A percentile compares a stretch with the other conserved stretches of the same genome.
Evolutionary conservation across 345 rosid species (phyloP).

Genomic region (Sisymbrium irio): DNA sequence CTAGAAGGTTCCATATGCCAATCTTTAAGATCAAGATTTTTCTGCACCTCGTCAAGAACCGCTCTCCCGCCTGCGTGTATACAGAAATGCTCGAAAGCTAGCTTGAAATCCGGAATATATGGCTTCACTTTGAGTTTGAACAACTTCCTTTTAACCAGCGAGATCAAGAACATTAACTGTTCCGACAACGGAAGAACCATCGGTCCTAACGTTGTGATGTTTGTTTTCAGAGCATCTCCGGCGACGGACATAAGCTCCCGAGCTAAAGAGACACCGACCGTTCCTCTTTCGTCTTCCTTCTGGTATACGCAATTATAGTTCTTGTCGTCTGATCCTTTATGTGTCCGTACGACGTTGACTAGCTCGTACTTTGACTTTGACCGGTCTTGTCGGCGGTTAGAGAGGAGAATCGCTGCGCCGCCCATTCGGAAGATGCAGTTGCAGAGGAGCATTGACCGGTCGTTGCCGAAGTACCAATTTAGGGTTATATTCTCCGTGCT

Average conservation of each 20-base stretch:
- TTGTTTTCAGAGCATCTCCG: slow-evolving; percentile 83
- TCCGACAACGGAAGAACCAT: slow-evolving; percentile 69
- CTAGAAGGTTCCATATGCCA: slow-evolving; percentile 97
- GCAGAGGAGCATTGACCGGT: slow-evolving; percentile 76
- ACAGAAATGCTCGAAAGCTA: slow-evolving; percentile 92
- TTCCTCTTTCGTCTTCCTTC: slow-evolving; percentile 69
- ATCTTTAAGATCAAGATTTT: slow-evolving; percentile 66
- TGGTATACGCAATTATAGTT: slow-evolving; percentile 75
- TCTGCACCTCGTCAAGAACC: slow-evolving; percentile 73
- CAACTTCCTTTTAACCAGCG: slow-evolving; percentile 53
- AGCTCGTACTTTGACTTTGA: slow-evolving; percentile 69
- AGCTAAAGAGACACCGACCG: slow-evolving; percentile 74
- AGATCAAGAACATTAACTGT: slow-evolving; percentile 61
- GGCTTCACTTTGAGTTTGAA: slow-evolving; percentile 61
- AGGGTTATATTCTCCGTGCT: slow-evolving; percentile 91
- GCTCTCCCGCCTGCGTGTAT: slow-evolving; percentile 84
- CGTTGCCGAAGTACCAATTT: slow-evolving; percentile 83
- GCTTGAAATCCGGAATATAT: slow-evolving; percentile 82
- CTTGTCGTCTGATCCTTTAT: slow-evolving; percentile 75
- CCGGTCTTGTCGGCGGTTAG: slow-evolving; percentile 58
- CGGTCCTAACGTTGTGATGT: slow-evolving; percentile 87
- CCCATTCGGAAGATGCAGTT: slow-evolving; percentile 97
- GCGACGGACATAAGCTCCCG: slow-evolving; percentile 88
- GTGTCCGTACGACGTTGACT: slow-evolving; percentile 78
- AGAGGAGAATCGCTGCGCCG: slow-evolving; percentile 81